Conservation (phyloP, 208 protist species). For the Leishmania arabica region DNA sequence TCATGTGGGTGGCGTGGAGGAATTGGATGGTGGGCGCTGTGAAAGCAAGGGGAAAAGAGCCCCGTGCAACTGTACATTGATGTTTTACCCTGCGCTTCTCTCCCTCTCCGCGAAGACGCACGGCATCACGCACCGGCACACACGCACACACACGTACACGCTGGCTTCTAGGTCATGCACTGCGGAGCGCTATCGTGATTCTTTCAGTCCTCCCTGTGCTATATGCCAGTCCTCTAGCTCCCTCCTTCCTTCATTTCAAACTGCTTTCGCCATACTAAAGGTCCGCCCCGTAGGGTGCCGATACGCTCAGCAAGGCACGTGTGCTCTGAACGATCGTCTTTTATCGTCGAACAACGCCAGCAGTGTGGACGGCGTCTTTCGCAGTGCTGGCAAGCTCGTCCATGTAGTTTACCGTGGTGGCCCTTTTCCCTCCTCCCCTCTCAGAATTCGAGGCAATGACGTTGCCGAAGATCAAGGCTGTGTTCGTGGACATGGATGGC, state of each 20-base stretch:
- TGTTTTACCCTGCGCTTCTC: not conserved
- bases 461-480: slow-evolving; percentile 14
- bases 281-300: not conserved
- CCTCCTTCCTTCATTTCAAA: not conserved
- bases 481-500: slow-evolving; percentile 66
- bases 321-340: not conserved
- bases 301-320: not conserved
- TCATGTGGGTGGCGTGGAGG: not conserved
- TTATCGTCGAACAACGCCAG: not conserved
- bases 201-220: not conserved
- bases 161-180: not conserved
- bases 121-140: not conserved
- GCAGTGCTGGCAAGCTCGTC: not conserved
- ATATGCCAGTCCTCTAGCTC: not conserved
- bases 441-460: not conserved
- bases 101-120: not conserved
- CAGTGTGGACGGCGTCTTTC: not conserved
- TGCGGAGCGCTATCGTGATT: not conserved
- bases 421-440: not conserved
- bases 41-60: not conserved
- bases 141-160: not conserved
- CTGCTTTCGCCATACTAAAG: not conserved
- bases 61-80: not conserved
- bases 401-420: not conserved
- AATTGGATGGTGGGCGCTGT: not conserved